phyloP scores from a whole-genome alignment of 2,329 filamentous ascomycete species.

The Basipetospora sp. region DNA sequence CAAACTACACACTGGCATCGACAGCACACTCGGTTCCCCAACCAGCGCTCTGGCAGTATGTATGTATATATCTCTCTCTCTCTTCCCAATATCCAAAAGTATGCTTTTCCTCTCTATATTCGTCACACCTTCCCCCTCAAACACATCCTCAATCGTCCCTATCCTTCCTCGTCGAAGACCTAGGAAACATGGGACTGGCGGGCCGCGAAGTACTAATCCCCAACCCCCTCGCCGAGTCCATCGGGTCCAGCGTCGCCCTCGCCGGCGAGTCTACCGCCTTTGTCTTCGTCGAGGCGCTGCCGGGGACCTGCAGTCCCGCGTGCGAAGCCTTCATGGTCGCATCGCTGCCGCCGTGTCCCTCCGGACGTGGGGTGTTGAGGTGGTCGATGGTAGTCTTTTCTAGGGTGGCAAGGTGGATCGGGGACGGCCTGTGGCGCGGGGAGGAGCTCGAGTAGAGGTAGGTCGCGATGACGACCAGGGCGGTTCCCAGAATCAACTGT shows the following conservation, averaged over 20 bases:
- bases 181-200: slow-evolving; percentile 27
- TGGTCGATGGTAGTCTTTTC: slow-evolving; percentile 57
- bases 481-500: slow-evolving; percentile 71
- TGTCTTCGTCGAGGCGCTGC: no score
- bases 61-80: no score
- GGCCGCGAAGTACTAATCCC: slow-evolving; percentile 33
- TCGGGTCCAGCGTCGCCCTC: slow-evolving; percentile 23
- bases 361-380: slow-evolving; percentile 21
- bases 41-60: no score
- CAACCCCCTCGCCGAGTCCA: slow-evolving; percentile 23
- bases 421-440: slow-evolving; percentile 46
- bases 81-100: no score
- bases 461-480: slow-evolving; percentile 63
- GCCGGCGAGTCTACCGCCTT: not conserved
- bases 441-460: slow-evolving; percentile 61
- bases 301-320: no score
- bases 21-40: no score
- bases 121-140: not conserved
- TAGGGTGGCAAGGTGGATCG: slow-evolving; percentile 56
- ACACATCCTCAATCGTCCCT: slow-evolving; percentile 20
- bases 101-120: no score
- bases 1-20: no score
- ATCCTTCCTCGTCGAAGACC: slow-evolving; percentile 22
- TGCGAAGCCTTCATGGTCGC: no score
- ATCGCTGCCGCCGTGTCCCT: no score